Base-by-base conservation (phyloP, 129 eudicot species). In the Dittrichia graveolens region DNA sequence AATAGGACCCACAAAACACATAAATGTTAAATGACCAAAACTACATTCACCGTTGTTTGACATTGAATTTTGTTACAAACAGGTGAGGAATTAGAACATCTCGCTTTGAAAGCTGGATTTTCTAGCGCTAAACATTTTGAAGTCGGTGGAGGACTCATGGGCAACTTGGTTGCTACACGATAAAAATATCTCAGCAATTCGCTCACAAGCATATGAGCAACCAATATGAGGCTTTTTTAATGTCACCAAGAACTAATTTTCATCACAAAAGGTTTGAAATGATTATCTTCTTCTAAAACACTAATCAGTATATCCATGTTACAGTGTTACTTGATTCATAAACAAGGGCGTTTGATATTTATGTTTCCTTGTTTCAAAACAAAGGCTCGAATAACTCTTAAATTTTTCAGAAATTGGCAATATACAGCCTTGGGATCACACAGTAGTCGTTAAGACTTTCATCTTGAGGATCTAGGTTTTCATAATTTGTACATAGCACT, bases 121-220 rank as follows among this genome's bases (percentile, higher is more conserved):
- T 81, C 91, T 8, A 76, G 74, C 73, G 91, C 97, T 80, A 88
- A 72, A 75, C 82, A 79, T 85, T 90, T 61, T 56, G 96, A 90
- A 85, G 78, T 88, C 50, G 96, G 85, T 54, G 89, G 83, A 62
- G 97, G 99, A 61, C 84, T 90, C 46, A 90, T 94, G 97, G 99
- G 99, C 34, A 90, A 84, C 72, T 80, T 95, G 82, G 97, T 95
- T 49, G 96, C 94, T 58, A 82, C 84, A 34, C 82, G 85, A 63
- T 95, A 86, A 69, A 69, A 39, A 35, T 3, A 10, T 35, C 58
- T 60, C 6, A 14, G 8, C 31, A 2, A 24, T 24, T 24, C 31
- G 31, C 31, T 24, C 31, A 11, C 48, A 70, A 70, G 42, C 31
- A 41, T 7, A 67, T 34, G 35, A 34, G 7, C 7, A 6, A 11